Evolutionary conservation across 345 rosid genomes (phyloP), one percentile per base, ranked within the genome.

Genomic region (Lumnitzera littorea): DNA sequence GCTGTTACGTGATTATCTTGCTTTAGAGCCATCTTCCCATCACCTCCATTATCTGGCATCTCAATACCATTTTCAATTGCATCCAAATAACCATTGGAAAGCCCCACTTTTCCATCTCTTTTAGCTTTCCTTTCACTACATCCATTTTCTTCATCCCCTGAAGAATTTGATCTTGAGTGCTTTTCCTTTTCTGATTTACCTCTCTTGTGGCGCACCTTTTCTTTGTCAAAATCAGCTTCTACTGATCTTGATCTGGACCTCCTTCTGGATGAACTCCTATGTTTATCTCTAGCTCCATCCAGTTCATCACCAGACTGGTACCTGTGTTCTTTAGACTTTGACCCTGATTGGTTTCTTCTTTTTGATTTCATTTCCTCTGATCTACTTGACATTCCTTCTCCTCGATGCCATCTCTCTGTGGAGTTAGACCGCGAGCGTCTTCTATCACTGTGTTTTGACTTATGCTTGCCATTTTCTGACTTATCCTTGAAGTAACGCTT

Each of bases 391-490:
- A 76, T 84, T 57, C 82, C 77, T 66, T 63, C 67, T 67, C 70
- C 76, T 66, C 48, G 74, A 65, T 66, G 78, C 74, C 64, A 83
- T 55, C 66, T 75, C 55, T 81, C 95, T 24, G 74, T 71, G 46
- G 97, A 86, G 47, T 67, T 61, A 58, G 99, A 88, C 75, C 87
- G 68, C 15, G 95, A 83, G 46, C 80, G 66, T 76, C 72, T 82
- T 71, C 91, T 74, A 15, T 76, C 84, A 53, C 47, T 80, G 69
- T 70, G 81, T 67, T 77, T 87, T 56, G 87, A 74, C 66, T 55
- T 82, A 64, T 79, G 82, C 68, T 78, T 75, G 59, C 70, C 74
- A 62, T 67, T 76, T 55, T 65, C 70, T 58, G 69, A 66, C 60
- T 76, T 84, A 73, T 78, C 87, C 60, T 53, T 67, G 48, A 69